Evolutionary conservation across 2,329 filamentous ascomycete species (phyloP).

Genomic region (Aulographum hederae): DNA sequence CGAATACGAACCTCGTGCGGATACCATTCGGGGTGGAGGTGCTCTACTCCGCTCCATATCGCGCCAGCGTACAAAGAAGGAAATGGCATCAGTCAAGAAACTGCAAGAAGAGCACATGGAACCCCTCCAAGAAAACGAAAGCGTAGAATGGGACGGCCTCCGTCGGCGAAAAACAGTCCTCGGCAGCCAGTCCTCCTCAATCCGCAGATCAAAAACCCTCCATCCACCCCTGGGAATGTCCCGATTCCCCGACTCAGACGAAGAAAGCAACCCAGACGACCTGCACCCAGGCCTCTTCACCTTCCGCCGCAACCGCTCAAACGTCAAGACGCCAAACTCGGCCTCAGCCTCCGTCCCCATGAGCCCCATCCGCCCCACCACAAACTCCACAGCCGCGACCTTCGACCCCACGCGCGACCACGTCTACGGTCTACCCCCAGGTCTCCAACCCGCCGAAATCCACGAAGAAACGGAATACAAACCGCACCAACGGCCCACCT

Average conservation of each 20-base stretch:
- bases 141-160: slow-evolving; percentile 83
- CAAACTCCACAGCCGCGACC: no score
- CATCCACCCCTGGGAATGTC: slow-evolving; percentile 83
- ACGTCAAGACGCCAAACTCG: no score
- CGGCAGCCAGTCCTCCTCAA: neutral
- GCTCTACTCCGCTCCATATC: slow-evolving; percentile 78
- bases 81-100: slow-evolving; percentile 60
- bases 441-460: neutral
- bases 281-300: slow-evolving; percentile 31
- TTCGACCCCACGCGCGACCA: neutral
- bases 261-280: slow-evolving; percentile 11
- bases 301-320: slow-evolving; percentile 6
- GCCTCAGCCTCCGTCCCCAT: slow-evolving; percentile 25
- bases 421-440: neutral
- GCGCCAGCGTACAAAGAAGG: slow-evolving; percentile 53
- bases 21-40: slow-evolving; percentile 81
- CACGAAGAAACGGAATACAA: neutral
- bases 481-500: no score
- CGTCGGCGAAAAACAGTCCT: slow-evolving; percentile 49
- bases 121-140: slow-evolving; percentile 60
- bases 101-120: slow-evolving; percentile 68
- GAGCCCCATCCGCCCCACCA: slow-evolving; percentile 27
- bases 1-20: slow-evolving; percentile 91
- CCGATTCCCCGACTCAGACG: slow-evolving; percentile 50
- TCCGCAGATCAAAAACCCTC: slow-evolving; percentile 27